These are phyloP conservation scores for Xylariaceae sp. DNA, from an alignment of 2,329 filamentous ascomycete species.

Conservation along the genomic window DNA sequence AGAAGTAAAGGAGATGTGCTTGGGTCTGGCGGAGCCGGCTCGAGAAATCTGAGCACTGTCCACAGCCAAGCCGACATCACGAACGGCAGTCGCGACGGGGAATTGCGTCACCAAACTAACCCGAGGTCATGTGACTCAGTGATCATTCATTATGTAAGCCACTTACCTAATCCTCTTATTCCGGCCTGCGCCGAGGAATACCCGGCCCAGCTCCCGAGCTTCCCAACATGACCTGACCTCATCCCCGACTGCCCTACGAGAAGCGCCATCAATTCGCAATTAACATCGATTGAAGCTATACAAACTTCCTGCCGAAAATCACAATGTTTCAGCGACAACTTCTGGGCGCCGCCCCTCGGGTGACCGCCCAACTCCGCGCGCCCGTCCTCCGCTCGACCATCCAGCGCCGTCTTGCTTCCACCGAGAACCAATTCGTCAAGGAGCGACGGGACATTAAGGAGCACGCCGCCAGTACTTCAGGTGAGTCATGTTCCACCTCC, in stretches of 20 bases:
- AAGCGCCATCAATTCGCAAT: conserved; percentile 23
- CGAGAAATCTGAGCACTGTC: neutral
- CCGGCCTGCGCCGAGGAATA: conserved; percentile 25
- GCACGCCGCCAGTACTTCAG: conserved; percentile 78
- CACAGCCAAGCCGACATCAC: neutral
- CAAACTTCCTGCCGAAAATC: neutral
- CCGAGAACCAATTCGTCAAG: conserved; percentile 89
- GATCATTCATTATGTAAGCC: no score
- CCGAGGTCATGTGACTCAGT: conserved; percentile 28
- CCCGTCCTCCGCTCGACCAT: conserved; percentile 50
- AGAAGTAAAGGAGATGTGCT: neutral
- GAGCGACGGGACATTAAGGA: conserved; percentile 88
- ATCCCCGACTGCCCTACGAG: conserved; percentile 22
- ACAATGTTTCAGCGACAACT: conserved; percentile 60
- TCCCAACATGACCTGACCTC: conserved; percentile 29
- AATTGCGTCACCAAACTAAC: conserved; percentile 29
- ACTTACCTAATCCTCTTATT: neutral
- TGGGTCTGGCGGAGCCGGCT: neutral
- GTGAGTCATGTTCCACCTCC: conserved; percentile 53
- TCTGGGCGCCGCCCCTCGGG: conserved; percentile 60
- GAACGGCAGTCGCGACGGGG: conserved; percentile 20
- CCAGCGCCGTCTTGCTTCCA: conserved; percentile 70
- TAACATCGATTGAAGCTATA: conserved; percentile 38
- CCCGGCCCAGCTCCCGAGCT: conserved; percentile 23
- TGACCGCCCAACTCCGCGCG: conserved; percentile 55